Conservation (phyloP, 805 yeast genomes). For the Candida schatavii region DNA sequence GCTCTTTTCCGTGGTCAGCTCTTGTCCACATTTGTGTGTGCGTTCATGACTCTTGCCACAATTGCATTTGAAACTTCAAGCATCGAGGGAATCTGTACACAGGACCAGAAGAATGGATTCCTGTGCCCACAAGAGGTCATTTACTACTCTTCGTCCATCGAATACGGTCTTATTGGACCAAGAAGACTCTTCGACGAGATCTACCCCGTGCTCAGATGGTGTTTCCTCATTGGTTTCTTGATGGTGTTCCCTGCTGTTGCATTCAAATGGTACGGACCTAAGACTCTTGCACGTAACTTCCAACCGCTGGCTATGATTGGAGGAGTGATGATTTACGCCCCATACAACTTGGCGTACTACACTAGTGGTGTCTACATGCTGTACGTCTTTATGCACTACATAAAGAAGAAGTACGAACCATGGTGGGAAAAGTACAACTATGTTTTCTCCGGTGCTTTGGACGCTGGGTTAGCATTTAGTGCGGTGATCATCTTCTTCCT, state of each 20-base stretch:
- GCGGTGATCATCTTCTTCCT: constrained; percentile 55
- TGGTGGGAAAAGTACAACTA: constrained; percentile 73
- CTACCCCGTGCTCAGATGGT: constrained; percentile 31
- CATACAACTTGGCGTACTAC: constrained; percentile 41
- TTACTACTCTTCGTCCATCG: constrained; percentile 43
- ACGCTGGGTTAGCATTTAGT: constrained; percentile 55
- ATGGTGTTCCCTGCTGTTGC: constrained; percentile 19
- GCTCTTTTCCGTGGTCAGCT: constrained; percentile 35
- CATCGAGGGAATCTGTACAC: constrained; percentile 19
- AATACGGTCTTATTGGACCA: constrained; percentile 56
- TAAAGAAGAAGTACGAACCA: constrained; percentile 41
- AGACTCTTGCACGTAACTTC: constrained; percentile 22
- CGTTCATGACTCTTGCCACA: constrained; percentile 21
- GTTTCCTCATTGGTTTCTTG: constrained; percentile 33
- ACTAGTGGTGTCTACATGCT: constrained; percentile 59
- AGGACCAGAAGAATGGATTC: constrained; percentile 20
- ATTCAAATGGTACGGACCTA: constrained; percentile 20
- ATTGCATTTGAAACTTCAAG: constrained; percentile 16
- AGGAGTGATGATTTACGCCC: constrained; percentile 43
- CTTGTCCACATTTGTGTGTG: constrained; percentile 16
- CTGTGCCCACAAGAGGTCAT: constrained; percentile 28
- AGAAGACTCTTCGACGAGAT: constrained; percentile 46
- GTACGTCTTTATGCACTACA: constrained; percentile 47
- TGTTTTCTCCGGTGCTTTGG: constrained; percentile 48
- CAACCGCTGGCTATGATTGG: constrained; percentile 51